Base-by-base conservation (phyloP, 768 basidiomycete genomes). In the Boletus vermiculosoides region DNA sequence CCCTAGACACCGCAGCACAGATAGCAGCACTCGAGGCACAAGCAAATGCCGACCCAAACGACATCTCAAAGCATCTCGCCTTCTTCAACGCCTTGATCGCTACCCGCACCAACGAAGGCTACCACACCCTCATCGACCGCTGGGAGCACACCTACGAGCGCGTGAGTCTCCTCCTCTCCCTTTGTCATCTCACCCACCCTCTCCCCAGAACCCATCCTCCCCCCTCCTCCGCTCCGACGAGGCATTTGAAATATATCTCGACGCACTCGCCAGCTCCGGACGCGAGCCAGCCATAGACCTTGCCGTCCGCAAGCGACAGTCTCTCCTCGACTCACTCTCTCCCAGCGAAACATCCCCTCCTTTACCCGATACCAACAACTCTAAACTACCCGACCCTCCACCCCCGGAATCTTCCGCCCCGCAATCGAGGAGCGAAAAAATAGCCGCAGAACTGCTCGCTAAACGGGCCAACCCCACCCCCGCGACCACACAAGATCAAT, bases 91-190 rank as follows among this genome's bases (percentile, higher is more conserved):
- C 87, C 18, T 74, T 94, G 30, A 63, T 81, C 22, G 82, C 82
- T 0, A 87, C 87, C 0, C 82, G 83, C 50, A 75, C 87, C 34
- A 83, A 81, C 54, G 79, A 85, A 13, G 90, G 84, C 0, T 86
- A 86, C 69, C 86, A 91, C 56, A 74, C 88, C 23, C 74, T 92
- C 54, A 83, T 91, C 55, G 84, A 76, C 65, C 83, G 90, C 54
- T 94, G 92, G 91, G 91, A 94, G 68, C 79, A 85, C 62, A 84
- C 87, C 80, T 83, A 82, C 64, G 88, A 92, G 80, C 91, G 87
- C 67, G 92, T 92, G 74, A 63, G 89, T 83, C 31, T 15, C 10
- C 37, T 50, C 40, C 39, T 37, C 12, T 15, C 12, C 45, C 10
- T 41, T 34, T 18, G 13, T 50, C 23, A 5, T 16, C 37, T 56